phyloP scores from a whole-genome alignment of 805 yeast species.

The Zygosaccharomyces kombuchaensis region DNA sequence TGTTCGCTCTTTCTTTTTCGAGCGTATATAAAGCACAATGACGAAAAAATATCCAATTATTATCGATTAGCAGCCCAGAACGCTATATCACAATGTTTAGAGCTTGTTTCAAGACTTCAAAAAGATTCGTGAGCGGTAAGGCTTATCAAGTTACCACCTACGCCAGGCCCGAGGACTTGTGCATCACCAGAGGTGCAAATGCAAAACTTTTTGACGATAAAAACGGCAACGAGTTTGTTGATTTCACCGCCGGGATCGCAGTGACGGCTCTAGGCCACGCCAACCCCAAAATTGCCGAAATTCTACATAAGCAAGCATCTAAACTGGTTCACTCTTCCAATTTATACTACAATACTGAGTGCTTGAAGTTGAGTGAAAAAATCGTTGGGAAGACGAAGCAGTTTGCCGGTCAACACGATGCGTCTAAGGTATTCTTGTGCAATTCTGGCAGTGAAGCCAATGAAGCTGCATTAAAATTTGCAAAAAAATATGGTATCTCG shows the following conservation, averaged over 20 bases:
- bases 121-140: conserved; percentile 9
- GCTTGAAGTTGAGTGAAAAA: conserved; percentile 70
- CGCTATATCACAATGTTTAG: conserved; percentile 14
- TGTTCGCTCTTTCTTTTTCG: background rate
- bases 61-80: background rate
- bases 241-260: conserved; percentile 94
- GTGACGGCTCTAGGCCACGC: conserved; percentile 94
- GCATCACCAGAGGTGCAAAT: conserved; percentile 77
- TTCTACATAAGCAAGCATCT: conserved; percentile 65
- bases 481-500: conserved; percentile 72
- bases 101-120: conserved; percentile 13
- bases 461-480: conserved; percentile 74
- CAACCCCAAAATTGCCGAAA: conserved; percentile 65
- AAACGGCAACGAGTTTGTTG: conserved; percentile 73
- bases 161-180: conserved; percentile 65
- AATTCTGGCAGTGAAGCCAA: conserved; percentile 79
- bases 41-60: background rate
- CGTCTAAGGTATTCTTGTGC: conserved; percentile 66
- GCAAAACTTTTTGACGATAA: conserved; percentile 70
- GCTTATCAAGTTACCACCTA: conserved; percentile 64
- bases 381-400: conserved; percentile 63
- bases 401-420: conserved; percentile 77
- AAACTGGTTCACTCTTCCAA: conserved; percentile 82
- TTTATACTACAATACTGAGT: conserved; percentile 77
- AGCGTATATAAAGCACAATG: background rate